Evolutionary conservation across 1,139 yeast genomes (phyloP).

Genomic region (Blastobotrys ciferrii): DNA sequence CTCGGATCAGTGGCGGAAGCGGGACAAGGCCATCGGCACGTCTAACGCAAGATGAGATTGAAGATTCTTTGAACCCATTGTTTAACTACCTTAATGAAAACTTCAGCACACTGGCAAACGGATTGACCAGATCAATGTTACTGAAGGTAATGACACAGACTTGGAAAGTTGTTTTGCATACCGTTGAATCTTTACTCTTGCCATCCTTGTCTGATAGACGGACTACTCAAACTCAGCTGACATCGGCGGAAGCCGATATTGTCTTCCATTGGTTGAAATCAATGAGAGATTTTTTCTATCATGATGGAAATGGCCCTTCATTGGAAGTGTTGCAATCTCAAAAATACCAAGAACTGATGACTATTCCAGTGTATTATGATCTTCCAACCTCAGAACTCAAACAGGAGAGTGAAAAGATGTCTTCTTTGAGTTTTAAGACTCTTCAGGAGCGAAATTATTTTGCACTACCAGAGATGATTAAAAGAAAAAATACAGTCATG

Average conservation of each 20-base stretch:
- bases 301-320: slow-evolving; percentile 81
- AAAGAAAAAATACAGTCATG: slow-evolving; percentile 63
- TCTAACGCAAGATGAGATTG: slow-evolving; percentile 51
- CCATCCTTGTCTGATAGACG: slow-evolving; percentile 67
- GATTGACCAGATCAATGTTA: slow-evolving; percentile 56
- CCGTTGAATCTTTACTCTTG: slow-evolving; percentile 65
- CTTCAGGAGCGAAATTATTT: slow-evolving; percentile 31
- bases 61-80: slow-evolving; percentile 69
- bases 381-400: slow-evolving; percentile 50
- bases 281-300: slow-evolving; percentile 70
- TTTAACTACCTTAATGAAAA: slow-evolving; percentile 74
- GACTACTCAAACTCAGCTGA: slow-evolving; percentile 48
- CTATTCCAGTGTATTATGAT: slow-evolving; percentile 69
- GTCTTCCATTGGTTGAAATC: slow-evolving; percentile 71
- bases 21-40: slow-evolving; percentile 19
- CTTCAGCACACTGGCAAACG: slow-evolving; percentile 63
- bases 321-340: slow-evolving; percentile 61
- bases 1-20: slow-evolving; percentile 37
- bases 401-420: slow-evolving; percentile 57
- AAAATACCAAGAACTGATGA: slow-evolving; percentile 60
- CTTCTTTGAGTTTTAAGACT: slow-evolving; percentile 31
- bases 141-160: slow-evolving; percentile 71
- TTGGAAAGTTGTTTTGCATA: slow-evolving; percentile 64
- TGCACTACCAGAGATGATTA: slow-evolving; percentile 54
- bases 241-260: slow-evolving; percentile 62